phyloP scores from a whole-genome alignment of 495 filamentous ascomycete genomes.

The Aspergillus bridgeri region DNA sequence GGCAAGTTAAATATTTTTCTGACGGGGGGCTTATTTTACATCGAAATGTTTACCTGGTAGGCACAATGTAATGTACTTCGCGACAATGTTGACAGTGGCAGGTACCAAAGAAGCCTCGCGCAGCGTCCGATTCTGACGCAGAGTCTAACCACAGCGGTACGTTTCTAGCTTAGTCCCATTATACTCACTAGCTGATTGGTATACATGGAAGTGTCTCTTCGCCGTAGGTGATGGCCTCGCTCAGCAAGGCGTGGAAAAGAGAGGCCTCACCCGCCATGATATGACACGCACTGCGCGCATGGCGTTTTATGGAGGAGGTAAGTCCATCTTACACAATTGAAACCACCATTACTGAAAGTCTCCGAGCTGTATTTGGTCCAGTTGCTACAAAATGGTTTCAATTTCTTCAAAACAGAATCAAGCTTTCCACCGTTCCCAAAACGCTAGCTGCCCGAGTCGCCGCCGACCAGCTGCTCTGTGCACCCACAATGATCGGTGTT shows the following conservation, averaged over 20 bases:
- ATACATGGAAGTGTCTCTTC: constrained; percentile 5
- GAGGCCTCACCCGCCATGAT: constrained; percentile 6
- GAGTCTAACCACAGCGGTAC: constrained; percentile 11
- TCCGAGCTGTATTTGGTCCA: constrained; percentile 71
- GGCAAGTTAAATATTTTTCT: too few species aligned
- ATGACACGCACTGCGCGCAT: constrained; percentile 8
- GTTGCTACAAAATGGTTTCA: constrained; percentile 77
- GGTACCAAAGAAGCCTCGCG: constrained; percentile 11
- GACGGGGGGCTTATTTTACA: not conserved
- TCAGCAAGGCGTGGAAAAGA: constrained; percentile 10
- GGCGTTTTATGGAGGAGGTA: constrained; percentile 13
- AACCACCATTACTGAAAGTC: not conserved
- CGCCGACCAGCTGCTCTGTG: constrained; percentile 71
- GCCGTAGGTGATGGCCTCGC: constrained; percentile 9
- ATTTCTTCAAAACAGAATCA: constrained; percentile 60
- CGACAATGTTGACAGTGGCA: not conserved
- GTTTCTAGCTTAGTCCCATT: not conserved
- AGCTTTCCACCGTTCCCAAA: constrained; percentile 7
- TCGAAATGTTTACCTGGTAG: constrained; percentile 10
- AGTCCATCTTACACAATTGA: not conserved
- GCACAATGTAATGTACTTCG: not conserved
- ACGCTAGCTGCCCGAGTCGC: constrained; percentile 57
- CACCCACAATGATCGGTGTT: constrained; percentile 65
- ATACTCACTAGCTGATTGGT: not conserved
- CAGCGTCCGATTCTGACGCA: constrained; percentile 11